Base-by-base conservation (phyloP, 352 stramenopile genomes). In the Pythium graminicola region DNA sequence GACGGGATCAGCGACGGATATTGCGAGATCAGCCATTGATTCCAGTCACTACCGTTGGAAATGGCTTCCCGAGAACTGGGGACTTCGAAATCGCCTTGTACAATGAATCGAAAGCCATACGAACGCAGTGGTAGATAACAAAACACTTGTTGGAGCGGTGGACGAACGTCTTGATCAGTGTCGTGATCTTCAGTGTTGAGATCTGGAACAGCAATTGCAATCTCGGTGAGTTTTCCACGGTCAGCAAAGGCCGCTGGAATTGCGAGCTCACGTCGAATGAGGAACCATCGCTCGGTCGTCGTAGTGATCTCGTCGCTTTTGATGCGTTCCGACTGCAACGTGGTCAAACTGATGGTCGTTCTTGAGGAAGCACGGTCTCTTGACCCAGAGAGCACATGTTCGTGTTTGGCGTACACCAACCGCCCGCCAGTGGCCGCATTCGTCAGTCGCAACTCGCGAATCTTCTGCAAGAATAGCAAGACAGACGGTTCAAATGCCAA, bases 31-130 rank as follows among this genome's bases (percentile, higher is more conserved):
- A 95, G 76, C 81, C 81, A 93, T 59, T 92, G 81, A 44, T 95
- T 95, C 85, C 85, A 95, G 35, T 86, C 76, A 51, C 79, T 92
- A 3, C 81, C 77, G 38, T 84, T 88, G 13, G 72, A 73, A 22
- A 95, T 85, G 8, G 83, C 80, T 50, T 95, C 85, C 26, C 85
- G 74, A 20, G 81, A 94, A 43, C 83, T 93, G 13, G 83, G 77
- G 1, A 94, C 76, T 44, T 93, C 77, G 59, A 93, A 95, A 42
- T 95, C 80, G 31, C 73, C 83, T 26, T 95, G 85, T 8, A 95
- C 24, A 28, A 95, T 87, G 70, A 91, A 94, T 1, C 75, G 76
- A 27, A 94, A 89, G 17, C 79, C 80, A 35, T 92, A 92, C 6
- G 76, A 88, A 4, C 81, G 73, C 40, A 94, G 50, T 3, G 85